phyloP scores from a whole-genome alignment of 352 stramenopile genomes.

The Globisporangium alternatum region DNA sequence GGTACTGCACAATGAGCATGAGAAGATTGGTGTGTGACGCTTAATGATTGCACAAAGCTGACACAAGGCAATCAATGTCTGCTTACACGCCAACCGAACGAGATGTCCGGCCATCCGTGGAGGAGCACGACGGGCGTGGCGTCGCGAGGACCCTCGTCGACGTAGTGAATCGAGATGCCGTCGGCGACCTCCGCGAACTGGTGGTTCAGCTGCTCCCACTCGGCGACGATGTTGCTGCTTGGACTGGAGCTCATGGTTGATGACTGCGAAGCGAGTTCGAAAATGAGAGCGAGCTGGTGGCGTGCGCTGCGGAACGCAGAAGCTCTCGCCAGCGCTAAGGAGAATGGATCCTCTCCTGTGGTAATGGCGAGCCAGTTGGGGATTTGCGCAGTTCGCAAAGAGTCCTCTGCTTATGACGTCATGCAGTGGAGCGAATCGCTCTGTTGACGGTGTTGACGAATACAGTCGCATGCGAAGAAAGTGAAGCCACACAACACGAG shows the following conservation, averaged over 20 bases:
- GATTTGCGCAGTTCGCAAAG: neutral
- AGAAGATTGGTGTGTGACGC: neutral
- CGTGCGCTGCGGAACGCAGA: neutral
- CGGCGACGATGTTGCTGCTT: conserved; percentile 11
- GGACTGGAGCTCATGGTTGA: conserved; percentile 5
- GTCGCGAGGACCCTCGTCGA: conserved; percentile 49
- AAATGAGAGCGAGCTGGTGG: neutral
- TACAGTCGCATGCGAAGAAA: neutral
- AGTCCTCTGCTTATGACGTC: neutral
- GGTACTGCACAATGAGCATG: conserved; percentile 23
- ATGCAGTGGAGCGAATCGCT: neutral
- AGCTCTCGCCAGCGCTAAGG: too few relatives aligned
- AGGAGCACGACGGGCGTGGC: conserved; percentile 47
- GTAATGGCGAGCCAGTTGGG: neutral
- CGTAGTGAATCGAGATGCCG: conserved; percentile 42
- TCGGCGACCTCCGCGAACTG: conserved; percentile 19
- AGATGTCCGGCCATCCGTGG: conserved; percentile 61
- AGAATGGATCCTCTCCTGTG: too few relatives aligned
- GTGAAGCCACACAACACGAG: neutral
- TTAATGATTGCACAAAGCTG: neutral
- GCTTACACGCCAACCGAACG: conserved; percentile 59
- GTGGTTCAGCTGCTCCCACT: conserved; percentile 19
- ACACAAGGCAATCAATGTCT: neutral
- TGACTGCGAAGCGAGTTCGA: neutral
- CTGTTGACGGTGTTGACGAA: neutral